A percentile compares a stretch with the other conserved stretches of the same genome.
Evolutionary conservation across 345 rosid species (phyloP).

Genomic region (Brassica napus): Da-Ae NC_063436.1:19982001-19982500

Average conservation of each 20-base stretch:
- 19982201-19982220: constrained; percentile 38
- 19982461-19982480: constrained; percentile 83
- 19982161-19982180: constrained; percentile 38
- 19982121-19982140: constrained; percentile 67
- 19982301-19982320: constrained; percentile 36
- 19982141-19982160: constrained; percentile 59
- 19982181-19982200: constrained; percentile 37
- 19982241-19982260: constrained; percentile 48
- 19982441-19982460: constrained; percentile 82
- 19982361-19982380: constrained; percentile 39
- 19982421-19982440: constrained; percentile 87
- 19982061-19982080: constrained; percentile 32
- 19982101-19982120: constrained; percentile 31
- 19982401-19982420: constrained; percentile 84
- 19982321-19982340: constrained; percentile 27
- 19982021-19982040: constrained; percentile 73
- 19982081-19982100: constrained; percentile 24
- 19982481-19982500: constrained; percentile 89
- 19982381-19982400: constrained; percentile 31
- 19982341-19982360: constrained; percentile 13
- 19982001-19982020: constrained; percentile 88
- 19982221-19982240: constrained; percentile 23
- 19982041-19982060: constrained; percentile 60
- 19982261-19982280: constrained; percentile 54
- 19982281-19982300: constrained; percentile 61